Evolutionary conservation across 768 basidiomycete genomes (phyloP), one percentile per base, ranked within the genome.

Genomic region (Lactifluus rugatus): DNA sequence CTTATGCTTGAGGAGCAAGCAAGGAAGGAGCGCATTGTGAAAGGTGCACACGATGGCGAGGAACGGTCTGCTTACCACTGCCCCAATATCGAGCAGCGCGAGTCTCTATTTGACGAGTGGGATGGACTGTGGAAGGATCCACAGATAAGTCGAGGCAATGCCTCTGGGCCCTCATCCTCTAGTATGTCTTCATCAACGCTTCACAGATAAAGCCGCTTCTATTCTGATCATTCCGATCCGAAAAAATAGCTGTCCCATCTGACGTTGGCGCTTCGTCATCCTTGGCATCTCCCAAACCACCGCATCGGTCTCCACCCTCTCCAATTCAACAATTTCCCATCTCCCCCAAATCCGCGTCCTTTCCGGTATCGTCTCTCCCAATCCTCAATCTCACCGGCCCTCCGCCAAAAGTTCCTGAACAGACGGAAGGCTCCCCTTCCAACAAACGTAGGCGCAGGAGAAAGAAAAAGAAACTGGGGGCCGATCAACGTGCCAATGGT

Each of bases 21-120:
- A 14, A 11, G 26, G 19, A 51, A 31, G 21, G 52, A 44, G 10
- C 39, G 23, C 21, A 39, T 61, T 52, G 53, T 19, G 25, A 50
- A 61, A 34, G 56, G 53, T 52, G 44, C 67, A 57, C 64, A 69
- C 16, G 28, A 39, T 48, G 42, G 56, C 5, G 47, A 49, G 10
- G 21, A 14, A 19, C 25, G 1, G 28, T 14, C 48, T 48, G 32
- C 16, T 1, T 19, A 17, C 11, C 23, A 26, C n/a, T 14, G 23
- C 11, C 6, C 26, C 7, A 28, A 39, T 0, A n/a, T 28, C 21
- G 17, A 9, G 13, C 56, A 25, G 26, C 9, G 41, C 17, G 17
- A 41, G 7, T 28, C 49, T 9, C 23, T 5, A 1, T 31, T 17
- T 45, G 48, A 57, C 19, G 51, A 37, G 37, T 28, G 34, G 42